Evolutionary conservation across 768 basidiomycete species (phyloP), one percentile per base, ranked within the genome.

Genomic region (Tylopilus rubrobrunneus): DNA sequence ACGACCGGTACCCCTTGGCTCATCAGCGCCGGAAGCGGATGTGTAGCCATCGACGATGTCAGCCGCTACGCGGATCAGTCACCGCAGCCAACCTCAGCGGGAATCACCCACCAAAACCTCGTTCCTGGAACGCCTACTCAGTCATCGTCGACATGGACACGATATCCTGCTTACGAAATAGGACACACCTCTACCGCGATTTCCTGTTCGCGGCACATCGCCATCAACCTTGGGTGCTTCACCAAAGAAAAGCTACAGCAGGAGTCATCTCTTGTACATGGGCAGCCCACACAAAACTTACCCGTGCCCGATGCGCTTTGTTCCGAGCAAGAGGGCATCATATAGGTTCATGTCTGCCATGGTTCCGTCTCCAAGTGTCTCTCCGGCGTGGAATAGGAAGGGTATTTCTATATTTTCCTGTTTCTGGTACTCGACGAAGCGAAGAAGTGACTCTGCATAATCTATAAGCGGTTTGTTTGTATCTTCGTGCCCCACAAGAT

Each of bases 371-470:
- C 39, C 39, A 3, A 40, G 39, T 40, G 39, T 40, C 39, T 40
- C 39, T 19, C 39, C 39, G 7, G 39, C 39, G 19, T 40, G 39
- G 19, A 40, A 40, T 5, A 40, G 39, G 19, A 40, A 40, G n/a
- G 39, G 39, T 40, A 40, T 40, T 11, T 40, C 39, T 40, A 40
- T 19, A 21, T 40, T 19, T 21, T 40, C 48, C 43, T 51, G 49
- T 37, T 69, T 63, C 56, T 70, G 67, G n/a, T 71, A 65, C 47
- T 69, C 56, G n/a, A 68, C 53, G 59, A 78, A 79, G 48, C 57
- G 60, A 14, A 74, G 57, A 14, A 81, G 65, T 2, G 69, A 65
- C 14, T 68, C 66, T 21, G 74, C 59, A 52, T 78, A 79, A 56
- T 74, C 36, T 31, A 67, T 66, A n/a, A 77, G 78, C 31, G 39